Percentiles rank a stretch among this genome's conserved stretches.
phyloP scores from a whole-genome alignment of 1,284 basidiomycete genomes.

The Anthracocystis panici-leucophaei region DNA sequence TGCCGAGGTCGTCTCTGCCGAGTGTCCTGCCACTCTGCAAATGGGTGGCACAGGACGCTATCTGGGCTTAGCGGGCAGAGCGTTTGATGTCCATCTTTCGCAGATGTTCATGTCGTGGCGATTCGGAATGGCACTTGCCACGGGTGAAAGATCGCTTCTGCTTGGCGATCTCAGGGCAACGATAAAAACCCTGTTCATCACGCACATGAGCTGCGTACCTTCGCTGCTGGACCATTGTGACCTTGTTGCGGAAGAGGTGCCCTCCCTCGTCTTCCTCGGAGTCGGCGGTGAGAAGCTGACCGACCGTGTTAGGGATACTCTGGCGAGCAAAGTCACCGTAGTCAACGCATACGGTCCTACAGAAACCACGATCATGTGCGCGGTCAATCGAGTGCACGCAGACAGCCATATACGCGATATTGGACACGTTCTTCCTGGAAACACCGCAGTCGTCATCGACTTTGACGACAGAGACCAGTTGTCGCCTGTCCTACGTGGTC shows the following conservation, averaged over 20 bases:
- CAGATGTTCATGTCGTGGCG: constrained; percentile 73
- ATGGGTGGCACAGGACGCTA: constrained; percentile 18
- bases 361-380: constrained; percentile 74
- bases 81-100: constrained; percentile 74
- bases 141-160: constrained; percentile 72
- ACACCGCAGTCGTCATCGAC: constrained; percentile 61
- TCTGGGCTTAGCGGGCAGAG: constrained; percentile 65
- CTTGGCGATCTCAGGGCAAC: constrained; percentile 73
- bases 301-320: constrained; percentile 74
- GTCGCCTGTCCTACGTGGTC: constrained; percentile 72
- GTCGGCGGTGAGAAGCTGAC: constrained; percentile 75
- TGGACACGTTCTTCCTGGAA: constrained; percentile 71
- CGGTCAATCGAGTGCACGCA: constrained; percentile 72
- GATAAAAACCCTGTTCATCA: constrained; percentile 72
- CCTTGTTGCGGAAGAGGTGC: constrained; percentile 67
- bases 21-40: constrained; percentile 18
- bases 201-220: constrained; percentile 74
- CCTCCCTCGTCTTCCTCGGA: constrained; percentile 72
- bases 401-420: constrained; percentile 73
- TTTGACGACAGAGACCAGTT: constrained; percentile 50
- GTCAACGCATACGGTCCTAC: constrained; percentile 74
- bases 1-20: constrained; percentile 12
- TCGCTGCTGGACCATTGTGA: constrained; percentile 75
- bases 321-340: constrained; percentile 73
- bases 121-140: constrained; percentile 73